Evolutionary conservation across 345 rosid species (phyloP), one percentile per base, ranked within the genome.

Genomic region (Eucalyptus microcorys): DNA sequence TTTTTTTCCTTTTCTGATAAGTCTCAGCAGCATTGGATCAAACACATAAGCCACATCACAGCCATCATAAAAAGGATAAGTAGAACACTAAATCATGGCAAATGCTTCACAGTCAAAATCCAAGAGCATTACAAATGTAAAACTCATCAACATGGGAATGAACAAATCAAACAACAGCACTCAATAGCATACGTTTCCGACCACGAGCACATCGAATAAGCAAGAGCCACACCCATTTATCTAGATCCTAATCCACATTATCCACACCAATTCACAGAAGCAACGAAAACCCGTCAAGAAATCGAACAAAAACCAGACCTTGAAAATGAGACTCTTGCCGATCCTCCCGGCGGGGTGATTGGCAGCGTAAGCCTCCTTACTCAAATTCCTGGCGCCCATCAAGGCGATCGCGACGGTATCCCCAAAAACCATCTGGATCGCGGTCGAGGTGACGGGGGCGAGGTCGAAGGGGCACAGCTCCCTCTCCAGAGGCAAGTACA

Each of bases 381-480:
- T 92, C 88, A 98, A 91, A 92, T 96, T 97, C 93, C 95, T 92
- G 7, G 99, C 99, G 2, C 92, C 97, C 99, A 97, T 96, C 88
- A 98, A 94, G 2, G 99, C 99, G 61, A 97, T 95, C 43, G 99
- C 98, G 50, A 98, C 97, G 24, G 99, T 97, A 90, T 98, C 99
- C 86, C 99, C 99, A 40, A 98, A 98, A 32, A 98, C 96, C 99
- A 98, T 98, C 93, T 98, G 99, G 40, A 98, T 98, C 53, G 98
- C 99, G 26, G 96, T 97, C 24, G 99, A 98, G 10, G 99, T 98
- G 30, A 97, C 99, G 27, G 99, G 99, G 11, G 99, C 99, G 66
- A 98, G 92, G 94, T 98, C 95, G 55, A 97, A 98, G 5, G 99
- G 99, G 64, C 99, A 98, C 49, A 98, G 87, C 89, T 98, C 99